These are phyloP conservation scores for Fusarium nanum DNA, from an alignment of 2,329 filamentous ascomycete genomes.

Conservation along the genomic window DNA sequence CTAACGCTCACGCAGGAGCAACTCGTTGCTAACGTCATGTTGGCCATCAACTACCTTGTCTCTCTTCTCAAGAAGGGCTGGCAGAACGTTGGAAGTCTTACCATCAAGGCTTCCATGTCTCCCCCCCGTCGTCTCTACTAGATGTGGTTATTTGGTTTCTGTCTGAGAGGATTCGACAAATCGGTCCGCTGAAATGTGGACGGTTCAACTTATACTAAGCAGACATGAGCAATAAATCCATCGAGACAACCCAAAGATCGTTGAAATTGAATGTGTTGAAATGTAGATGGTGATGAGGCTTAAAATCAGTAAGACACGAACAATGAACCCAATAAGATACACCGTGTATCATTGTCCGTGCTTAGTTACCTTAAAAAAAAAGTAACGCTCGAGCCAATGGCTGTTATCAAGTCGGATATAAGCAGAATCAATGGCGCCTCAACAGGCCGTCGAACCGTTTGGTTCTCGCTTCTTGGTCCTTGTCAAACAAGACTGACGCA, in stretches of 20 bases:
- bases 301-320: neutral
- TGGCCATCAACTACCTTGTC: constrained; percentile 99
- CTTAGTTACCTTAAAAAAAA: neutral
- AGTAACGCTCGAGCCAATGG: neutral
- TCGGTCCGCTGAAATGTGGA: constrained; percentile 35
- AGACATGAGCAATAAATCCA: constrained; percentile 37
- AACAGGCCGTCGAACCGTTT: neutral
- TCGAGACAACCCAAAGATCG: constrained; percentile 20
- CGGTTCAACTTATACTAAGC: constrained; percentile 34
- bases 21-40: constrained; percentile 98
- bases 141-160: constrained; percentile 47
- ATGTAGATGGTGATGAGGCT: neutral
- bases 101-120: constrained; percentile 99
- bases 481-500: constrained; percentile 26
- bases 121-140: constrained; percentile 99
- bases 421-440: neutral
- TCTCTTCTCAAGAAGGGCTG: constrained; percentile 99
- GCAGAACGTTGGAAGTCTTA: constrained; percentile 99
- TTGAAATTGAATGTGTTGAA: neutral
- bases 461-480: constrained; percentile 1
- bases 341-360: neutral
- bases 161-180: constrained; percentile 39
- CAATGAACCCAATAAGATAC: neutral
- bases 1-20: constrained; percentile 71
- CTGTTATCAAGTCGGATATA: neutral